Base-by-base conservation (phyloP, 202 grass and related monocot genomes). In the Brachypodium distachyon region DNA sequence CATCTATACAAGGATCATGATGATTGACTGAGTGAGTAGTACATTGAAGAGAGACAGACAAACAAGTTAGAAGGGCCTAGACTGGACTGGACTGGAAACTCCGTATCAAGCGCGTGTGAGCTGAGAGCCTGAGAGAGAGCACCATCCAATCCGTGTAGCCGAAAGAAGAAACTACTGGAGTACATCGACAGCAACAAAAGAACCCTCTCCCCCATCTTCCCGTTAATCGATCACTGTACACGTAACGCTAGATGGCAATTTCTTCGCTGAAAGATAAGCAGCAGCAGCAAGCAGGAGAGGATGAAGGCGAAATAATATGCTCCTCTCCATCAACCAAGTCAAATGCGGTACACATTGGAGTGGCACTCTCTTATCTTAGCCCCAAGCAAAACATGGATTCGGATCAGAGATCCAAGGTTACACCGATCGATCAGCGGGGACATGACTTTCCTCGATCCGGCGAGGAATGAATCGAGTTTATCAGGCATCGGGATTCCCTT, bases 231-330 rank as follows among this genome's bases (percentile, higher is more conserved):
- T 57, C 23, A 72, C 81, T 77, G 77, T 88, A 84, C 86, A 88
- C 77, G 72, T 59, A 80, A 68, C 49, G 74, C 79, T 67, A 83
- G 60, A 69, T 13, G 33, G 32, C 12, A 58, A 72, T 77, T 65
- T 28, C 52, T 61, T 52, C 48, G 2, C 22, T 51, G 14, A 23
- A 47, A 8, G 59, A 67, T 23, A 9, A 36, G n/a, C 23, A 70
- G 62, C 31, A 38, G 34, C 25, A 47, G 47, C 42, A n/a, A 31
- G 61, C 26, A 47, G 67, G 27, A 39, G 55, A 73, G 62, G 81
- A 56, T 48, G 86, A 88, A 57, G 81, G 76, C 38, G 70, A 88
- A 80, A 77, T 74, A 70, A 79, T 70, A 84, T 36, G 53, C 70
- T 88, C 78, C 64, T 56, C 70, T 76, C 86, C 86, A 43, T 61